Percentiles rank a stretch among this genome's conserved stretches.
Conservation (phyloP, 352 stramenopile genomes). For the Pythium graminicola region DNA sequence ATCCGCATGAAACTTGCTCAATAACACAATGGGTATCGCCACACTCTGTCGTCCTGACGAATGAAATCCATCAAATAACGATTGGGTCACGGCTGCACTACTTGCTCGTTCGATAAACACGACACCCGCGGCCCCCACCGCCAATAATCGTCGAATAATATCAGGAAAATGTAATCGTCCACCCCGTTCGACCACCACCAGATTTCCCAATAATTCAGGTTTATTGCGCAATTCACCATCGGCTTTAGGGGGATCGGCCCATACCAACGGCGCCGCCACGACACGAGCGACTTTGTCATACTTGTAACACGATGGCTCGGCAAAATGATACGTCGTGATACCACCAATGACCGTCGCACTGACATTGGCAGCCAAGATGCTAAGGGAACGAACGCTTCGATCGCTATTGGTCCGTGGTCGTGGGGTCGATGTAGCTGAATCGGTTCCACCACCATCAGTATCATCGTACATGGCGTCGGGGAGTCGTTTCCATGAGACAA, state of each 20-base stretch:
- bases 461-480: background rate
- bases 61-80: conserved; percentile 83
- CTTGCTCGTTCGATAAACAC: conserved; percentile 70
- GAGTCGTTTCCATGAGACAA: conserved; percentile 49
- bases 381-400: conserved; percentile 20
- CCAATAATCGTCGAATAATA: conserved; percentile 66
- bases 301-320: conserved; percentile 74
- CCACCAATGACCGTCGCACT: conserved; percentile 20
- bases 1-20: conserved; percentile 75
- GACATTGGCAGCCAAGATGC: conserved; percentile 24
- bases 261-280: conserved; percentile 45
- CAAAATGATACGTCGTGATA: conserved; percentile 55
- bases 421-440: too few relatives aligned
- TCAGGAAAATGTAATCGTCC: conserved; percentile 79
- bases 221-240: conserved; percentile 66
- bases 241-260: conserved; percentile 57
- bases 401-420: conserved; percentile 11
- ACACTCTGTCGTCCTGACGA: conserved; percentile 72
- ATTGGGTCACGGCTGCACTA: conserved; percentile 49
- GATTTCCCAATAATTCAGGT: conserved; percentile 45
- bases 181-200: conserved; percentile 72
- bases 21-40: conserved; percentile 67
- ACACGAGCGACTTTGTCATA: conserved; percentile 59
- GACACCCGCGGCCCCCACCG: conserved; percentile 53
- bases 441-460: too few relatives aligned